A percentile compares a stretch with the other conserved stretches of the same genome.
Evolutionary conservation across 129 eudicot species (phyloP).

Genomic region (Sambucus nigra): DNA sequence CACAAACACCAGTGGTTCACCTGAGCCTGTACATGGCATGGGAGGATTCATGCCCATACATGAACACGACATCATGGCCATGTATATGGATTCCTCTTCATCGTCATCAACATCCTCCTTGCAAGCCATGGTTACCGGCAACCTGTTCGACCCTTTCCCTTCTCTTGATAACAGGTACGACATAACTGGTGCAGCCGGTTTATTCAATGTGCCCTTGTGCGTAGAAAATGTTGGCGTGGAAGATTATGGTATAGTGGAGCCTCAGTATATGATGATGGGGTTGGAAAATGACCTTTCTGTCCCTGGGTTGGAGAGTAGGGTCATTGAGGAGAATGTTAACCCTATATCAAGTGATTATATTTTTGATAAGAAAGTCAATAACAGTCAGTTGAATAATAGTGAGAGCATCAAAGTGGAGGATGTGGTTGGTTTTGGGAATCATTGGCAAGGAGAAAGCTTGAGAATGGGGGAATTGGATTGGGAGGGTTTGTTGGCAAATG

Average conservation of each 20-base stretch:
- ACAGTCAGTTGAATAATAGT: slow-evolving; percentile 23
- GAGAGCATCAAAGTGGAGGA: slow-evolving; percentile 46
- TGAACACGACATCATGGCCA: slow-evolving; percentile 34
- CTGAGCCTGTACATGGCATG: slow-evolving; percentile 14
- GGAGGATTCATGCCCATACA: slow-evolving; percentile 38
- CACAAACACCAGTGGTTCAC: slow-evolving; percentile 42
- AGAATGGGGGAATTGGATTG: slow-evolving; percentile 73
- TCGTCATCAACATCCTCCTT: slow-evolving; percentile 46
- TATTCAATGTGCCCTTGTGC: slow-evolving; percentile 24
- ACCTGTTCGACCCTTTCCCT: slow-evolving; percentile 39
- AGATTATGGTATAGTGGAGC: slow-evolving; percentile 34
- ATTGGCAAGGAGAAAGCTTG: slow-evolving; percentile 66
- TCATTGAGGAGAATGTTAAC: slow-evolving; percentile 13
- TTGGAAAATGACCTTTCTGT: slow-evolving; percentile 43
- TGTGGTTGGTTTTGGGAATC: slow-evolving; percentile 44
- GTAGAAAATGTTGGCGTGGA: slow-evolving; percentile 20
- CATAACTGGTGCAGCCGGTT: slow-evolving; percentile 9
- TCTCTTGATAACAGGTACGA: slow-evolving; percentile 18
- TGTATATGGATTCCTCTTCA: slow-evolving; percentile 47
- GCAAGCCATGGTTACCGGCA: slow-evolving; percentile 19
- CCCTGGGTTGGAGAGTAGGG: slow-evolving; percentile 31
- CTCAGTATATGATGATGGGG: slow-evolving; percentile 47
- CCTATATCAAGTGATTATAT: slow-evolving; percentile 16
- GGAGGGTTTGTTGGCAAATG: slow-evolving; percentile 83
- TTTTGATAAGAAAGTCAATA: slow-evolving; percentile 31